These are phyloP conservation scores for Cruciata laevipes DNA, from an alignment of 257 asterid genomes.

Conservation along the genomic window DNA sequence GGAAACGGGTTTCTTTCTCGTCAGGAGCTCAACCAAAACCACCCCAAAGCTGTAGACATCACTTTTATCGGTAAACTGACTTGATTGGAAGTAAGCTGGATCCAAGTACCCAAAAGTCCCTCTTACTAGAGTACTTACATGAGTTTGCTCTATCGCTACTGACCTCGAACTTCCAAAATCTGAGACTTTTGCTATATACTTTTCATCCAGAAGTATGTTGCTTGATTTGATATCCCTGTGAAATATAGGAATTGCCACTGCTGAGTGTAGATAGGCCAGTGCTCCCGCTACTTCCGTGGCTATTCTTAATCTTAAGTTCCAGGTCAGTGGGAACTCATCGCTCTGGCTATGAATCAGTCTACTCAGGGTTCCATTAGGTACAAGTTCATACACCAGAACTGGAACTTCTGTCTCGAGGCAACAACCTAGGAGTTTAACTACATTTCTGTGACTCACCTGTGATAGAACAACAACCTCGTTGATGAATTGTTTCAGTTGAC, in stretches of 20 bases:
- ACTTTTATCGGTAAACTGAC: conserved; percentile 2
- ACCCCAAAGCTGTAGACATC: conserved; percentile 15
- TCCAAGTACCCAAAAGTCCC: conserved; percentile 18
- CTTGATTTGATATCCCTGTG: conserved; percentile 16
- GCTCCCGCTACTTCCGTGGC: conserved; percentile 16
- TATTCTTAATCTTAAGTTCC: conserved; percentile 11
- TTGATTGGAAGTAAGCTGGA: conserved; percentile 11
- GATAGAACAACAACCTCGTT: conserved; percentile 14
- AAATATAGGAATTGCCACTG: conserved; percentile 7
- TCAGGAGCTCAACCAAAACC: conserved; percentile 13
- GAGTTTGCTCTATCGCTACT: conserved; percentile 8
- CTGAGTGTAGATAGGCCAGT: conserved; percentile 14
- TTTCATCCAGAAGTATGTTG: conserved; percentile 17
- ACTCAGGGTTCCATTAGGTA: conserved; percentile 9
- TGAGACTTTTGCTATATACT: conserved; percentile 5
- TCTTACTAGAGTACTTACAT: conserved; percentile 5
- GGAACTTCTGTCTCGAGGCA: conserved; percentile 9
- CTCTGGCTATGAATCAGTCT: conserved; percentile 2
- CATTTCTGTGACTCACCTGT: conserved; percentile 13
- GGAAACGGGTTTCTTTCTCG: conserved; percentile 8
- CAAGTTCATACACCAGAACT: not conserved
- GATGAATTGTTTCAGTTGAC: conserved; percentile 2
- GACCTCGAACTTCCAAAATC: conserved; percentile 13
- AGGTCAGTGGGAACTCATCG: not conserved
- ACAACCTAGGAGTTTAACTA: conserved; percentile 8